These are phyloP conservation scores for Penicillium sp. DNA, from an alignment of 2,329 filamentous ascomycete species.

Conservation along the genomic window DNA sequence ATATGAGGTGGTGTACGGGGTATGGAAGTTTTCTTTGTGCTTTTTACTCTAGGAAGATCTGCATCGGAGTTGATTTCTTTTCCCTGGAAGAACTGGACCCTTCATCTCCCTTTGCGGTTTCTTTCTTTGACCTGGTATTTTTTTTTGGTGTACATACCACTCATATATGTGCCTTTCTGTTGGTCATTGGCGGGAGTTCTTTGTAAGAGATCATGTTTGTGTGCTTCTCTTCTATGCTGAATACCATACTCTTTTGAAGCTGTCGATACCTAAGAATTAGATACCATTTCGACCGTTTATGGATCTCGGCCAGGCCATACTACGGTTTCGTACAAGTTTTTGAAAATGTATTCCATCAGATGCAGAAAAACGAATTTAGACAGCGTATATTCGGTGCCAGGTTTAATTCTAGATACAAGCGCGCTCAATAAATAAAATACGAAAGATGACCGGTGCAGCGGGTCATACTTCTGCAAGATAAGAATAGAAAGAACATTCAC, in stretches of 20 bases:
- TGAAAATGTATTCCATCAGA: background rate
- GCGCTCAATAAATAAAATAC: background rate
- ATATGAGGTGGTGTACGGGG: constrained; percentile 11
- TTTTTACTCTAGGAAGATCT: constrained; percentile 1
- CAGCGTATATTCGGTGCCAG: background rate
- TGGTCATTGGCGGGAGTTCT: background rate
- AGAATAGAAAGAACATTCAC: background rate
- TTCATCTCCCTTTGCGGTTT: background rate
- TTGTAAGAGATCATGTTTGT: background rate
- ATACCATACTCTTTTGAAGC: background rate
- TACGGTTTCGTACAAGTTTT: background rate
- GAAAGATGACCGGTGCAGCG: no score
- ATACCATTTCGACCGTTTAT: background rate
- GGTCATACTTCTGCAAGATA: background rate
- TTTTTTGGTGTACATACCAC: constrained; percentile 3
- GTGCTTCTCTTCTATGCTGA: background rate
- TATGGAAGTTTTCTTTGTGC: constrained; percentile 5
- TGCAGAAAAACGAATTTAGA: background rate
- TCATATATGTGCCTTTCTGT: background rate
- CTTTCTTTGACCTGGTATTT: background rate
- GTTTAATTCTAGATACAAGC: background rate
- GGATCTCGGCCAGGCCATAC: no score
- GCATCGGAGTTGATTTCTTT: constrained; percentile 2
- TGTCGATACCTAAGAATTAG: background rate
- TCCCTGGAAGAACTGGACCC: background rate